Percentiles rank a stretch among this genome's conserved stretches.
Evolutionary conservation across 345 rosid genomes (phyloP).

Genomic region (Linum lewisii): DNA sequence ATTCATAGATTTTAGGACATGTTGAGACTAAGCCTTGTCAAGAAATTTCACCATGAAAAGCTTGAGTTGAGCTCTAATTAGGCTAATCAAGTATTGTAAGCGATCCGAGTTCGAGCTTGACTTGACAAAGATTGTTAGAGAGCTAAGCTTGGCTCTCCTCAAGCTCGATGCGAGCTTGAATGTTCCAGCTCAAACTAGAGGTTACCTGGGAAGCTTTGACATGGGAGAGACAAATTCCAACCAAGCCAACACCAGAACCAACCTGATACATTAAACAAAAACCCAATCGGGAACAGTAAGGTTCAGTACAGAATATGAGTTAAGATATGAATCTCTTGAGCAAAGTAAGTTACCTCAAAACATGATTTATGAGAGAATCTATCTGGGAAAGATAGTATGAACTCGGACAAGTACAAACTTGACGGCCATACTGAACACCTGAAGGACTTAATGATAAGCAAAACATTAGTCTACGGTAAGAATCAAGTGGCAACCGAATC

Average conservation of each 20-base stretch:
- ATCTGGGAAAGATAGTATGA: slow-evolving; percentile 60
- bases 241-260: slow-evolving; percentile 88
- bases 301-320: too few relatives aligned
- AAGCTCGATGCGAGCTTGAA: too few relatives aligned
- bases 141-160: too few relatives aligned
- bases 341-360: slow-evolving; percentile 52
- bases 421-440: slow-evolving; percentile 89
- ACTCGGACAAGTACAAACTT: slow-evolving; percentile 65
- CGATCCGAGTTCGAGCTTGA: too few relatives aligned
- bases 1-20: too few relatives aligned
- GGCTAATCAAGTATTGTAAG: too few relatives aligned
- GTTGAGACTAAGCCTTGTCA: too few relatives aligned
- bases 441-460: slow-evolving; percentile 13
- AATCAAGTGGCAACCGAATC: not conserved
- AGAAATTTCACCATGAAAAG: too few relatives aligned
- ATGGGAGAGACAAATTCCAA: slow-evolving; percentile 74
- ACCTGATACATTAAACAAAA: slow-evolving; percentile 39
- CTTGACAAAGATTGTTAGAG: too few relatives aligned
- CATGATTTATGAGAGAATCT: slow-evolving; percentile 51
- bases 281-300: too few relatives aligned
- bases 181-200: too few relatives aligned
- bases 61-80: too few relatives aligned
- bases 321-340: not conserved
- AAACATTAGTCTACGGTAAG: not conserved
- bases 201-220: slow-evolving; percentile 65